Evolutionary conservation across 2,329 filamentous ascomycete species (phyloP).

Genomic region (Curvularia sp.): DNA sequence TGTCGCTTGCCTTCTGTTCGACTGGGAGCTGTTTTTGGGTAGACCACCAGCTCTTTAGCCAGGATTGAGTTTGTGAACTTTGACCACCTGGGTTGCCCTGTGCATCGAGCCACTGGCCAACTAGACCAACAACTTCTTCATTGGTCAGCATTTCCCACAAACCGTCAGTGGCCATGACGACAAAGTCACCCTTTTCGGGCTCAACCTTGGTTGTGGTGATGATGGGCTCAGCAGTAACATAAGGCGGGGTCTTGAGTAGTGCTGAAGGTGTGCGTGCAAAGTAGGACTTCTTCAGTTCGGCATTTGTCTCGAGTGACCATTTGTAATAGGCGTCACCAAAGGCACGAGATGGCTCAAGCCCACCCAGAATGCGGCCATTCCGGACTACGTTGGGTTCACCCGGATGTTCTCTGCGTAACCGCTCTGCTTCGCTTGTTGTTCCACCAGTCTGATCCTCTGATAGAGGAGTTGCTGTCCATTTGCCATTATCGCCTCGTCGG

Average conservation of each 20-base stretch:
- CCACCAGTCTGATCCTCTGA: constrained; percentile 94
- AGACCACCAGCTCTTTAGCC: constrained; percentile 74
- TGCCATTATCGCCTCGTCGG: constrained; percentile 76
- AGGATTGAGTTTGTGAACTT: constrained; percentile 60
- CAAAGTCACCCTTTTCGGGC: constrained; percentile 88
- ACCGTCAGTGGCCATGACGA: constrained; percentile 95
- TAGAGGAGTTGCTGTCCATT: constrained; percentile 89
- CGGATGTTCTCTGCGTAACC: constrained; percentile 85
- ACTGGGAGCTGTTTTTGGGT: constrained; percentile 72
- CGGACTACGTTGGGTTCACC: constrained; percentile 86
- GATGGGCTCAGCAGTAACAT: constrained; percentile 95
- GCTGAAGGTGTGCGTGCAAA: constrained; percentile 82
- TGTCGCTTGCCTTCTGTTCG: constrained; percentile 65
- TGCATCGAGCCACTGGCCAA: constrained; percentile 94
- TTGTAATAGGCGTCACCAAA: constrained; percentile 98
- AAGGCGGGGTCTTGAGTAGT: constrained; percentile 87
- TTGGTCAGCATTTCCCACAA: constrained; percentile 99
- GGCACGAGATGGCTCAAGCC: constrained; percentile 88
- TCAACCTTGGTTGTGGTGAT: constrained; percentile 92
- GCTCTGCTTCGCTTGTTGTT: constrained; percentile 82
- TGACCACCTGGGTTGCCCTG: constrained; percentile 60
- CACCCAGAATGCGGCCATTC: constrained; percentile 89
- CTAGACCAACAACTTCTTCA: constrained; percentile 94
- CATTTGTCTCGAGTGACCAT: constrained; percentile 86
- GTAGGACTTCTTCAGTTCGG: constrained; percentile 82